phyloP scores from a whole-genome alignment of 1,284 basidiomycete species.

The Ustilago cynodontis region DNA sequence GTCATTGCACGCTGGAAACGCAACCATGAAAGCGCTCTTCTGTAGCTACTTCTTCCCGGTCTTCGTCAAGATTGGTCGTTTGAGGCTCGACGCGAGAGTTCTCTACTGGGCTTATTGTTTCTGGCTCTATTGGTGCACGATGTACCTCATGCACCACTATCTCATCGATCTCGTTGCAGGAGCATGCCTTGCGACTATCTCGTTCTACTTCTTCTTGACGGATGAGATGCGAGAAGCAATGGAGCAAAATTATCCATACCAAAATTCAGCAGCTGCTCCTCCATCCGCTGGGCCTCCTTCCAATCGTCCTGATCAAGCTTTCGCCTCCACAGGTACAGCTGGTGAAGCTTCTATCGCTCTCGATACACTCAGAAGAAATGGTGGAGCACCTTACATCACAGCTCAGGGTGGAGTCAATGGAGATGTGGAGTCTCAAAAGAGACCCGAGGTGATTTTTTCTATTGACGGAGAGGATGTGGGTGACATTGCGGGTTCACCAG shows the following conservation, averaged over 20 bases:
- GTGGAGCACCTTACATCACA: conserved; percentile 45
- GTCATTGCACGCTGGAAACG: conserved; percentile 88
- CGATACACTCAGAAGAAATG: conserved; percentile 26
- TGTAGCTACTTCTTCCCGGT: conserved; percentile 92
- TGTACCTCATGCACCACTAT: conserved; percentile 80
- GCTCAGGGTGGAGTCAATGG: conserved; percentile 34
- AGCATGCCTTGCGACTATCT: conserved; percentile 85
- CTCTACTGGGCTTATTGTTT: conserved; percentile 87
- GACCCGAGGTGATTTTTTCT: conserved; percentile 45
- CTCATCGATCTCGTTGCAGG: conserved; percentile 96
- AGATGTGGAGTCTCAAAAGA: conserved; percentile 44
- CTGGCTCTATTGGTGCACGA: conserved; percentile 96
- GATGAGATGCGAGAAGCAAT: conserved; percentile 62
- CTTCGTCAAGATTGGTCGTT: conserved; percentile 46
- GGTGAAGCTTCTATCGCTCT: conserved; percentile 21
- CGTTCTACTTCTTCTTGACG: conserved; percentile 78
- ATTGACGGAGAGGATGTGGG: conserved; percentile 38
- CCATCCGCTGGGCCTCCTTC: conserved; percentile 44
- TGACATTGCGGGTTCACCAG: conserved; percentile 27
- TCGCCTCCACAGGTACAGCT: conserved; percentile 23
- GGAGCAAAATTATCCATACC: conserved; percentile 58
- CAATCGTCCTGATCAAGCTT: conserved; percentile 49
- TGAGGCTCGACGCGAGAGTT: conserved; percentile 69
- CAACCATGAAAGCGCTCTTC: conserved; percentile 93
- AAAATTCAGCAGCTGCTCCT: conserved; percentile 48